Evolutionary conservation across 2,329 filamentous ascomycete genomes (phyloP), one percentile per base, ranked within the genome.

Genomic region (Alternaria triticimaculans): DNA sequence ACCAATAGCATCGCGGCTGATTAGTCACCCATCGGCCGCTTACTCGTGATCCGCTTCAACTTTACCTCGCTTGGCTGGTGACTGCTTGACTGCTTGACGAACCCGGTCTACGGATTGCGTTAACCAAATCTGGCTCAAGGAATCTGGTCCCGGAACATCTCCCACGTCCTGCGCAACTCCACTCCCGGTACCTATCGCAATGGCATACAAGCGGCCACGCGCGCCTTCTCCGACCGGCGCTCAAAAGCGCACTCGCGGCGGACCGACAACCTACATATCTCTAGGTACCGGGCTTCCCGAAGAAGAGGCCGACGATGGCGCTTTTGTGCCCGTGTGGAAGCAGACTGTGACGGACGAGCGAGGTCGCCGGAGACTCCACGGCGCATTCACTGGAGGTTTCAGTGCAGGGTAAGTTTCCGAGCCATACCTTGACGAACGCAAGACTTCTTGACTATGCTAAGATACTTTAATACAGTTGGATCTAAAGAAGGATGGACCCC

Each of bases 401-500:
- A 97, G 94, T 84, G 96, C 96, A 84, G 96, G 96, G 90, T 95
- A 87, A 84, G 89, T 80, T 64, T 69, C 62, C 49, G 57, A 72
- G 68, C 64, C 65, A 60, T 30, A 55, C 48, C 48, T 63, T 45
- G 18, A 60, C 61, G 72, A 65, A 62, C 69, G 54, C 60, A 69
- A 68, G 71, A 68, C 69, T 76, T 76, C 75, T 78, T 76, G 74
- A 78, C 76, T 78, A 72, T 75, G 66, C 76, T 67, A 80, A 95
- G 93, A 71, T 97, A 98, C 82, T 98, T 96, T 83, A 99, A 99
- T 79, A 97, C 94, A 6, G 96, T 98, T 71, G 96, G 96, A 57
- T 97, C 95, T 60, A 98, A 98, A 81, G 95, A 99, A 85, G 96
- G 96, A 83, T 99, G 95, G 95, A 90, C 93, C 1, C 96, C 96